Base-by-base conservation (phyloP, 1,284 basidiomycete genomes). In the Amylostereum areolatum region DNA sequence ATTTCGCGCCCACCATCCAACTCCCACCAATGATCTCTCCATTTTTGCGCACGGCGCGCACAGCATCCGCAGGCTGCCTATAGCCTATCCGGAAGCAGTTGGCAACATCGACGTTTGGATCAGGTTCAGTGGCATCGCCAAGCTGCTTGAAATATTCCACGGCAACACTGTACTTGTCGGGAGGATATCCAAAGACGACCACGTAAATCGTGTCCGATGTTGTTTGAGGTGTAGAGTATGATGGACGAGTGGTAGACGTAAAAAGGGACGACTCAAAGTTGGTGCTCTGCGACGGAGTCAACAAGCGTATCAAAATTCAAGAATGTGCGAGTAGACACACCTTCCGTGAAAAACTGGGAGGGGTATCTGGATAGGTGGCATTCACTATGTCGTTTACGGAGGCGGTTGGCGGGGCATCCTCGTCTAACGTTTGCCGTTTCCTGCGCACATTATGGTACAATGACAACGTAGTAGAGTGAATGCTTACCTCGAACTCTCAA, bases 1-100 rank as follows among this genome's bases (percentile, higher is more conserved):
- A 87, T 67, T 90, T 91, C 44, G 78, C 80, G 6, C 89, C 89
- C 40, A 92, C 69, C 87, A 92, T 92, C 75, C 81, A 88, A 43
- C 72, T 75, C 2, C 87, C 86, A 18, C 77, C 71, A 10, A 92
- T 60, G 1, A 89, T 67, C 43, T 91, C 89, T 0, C 89, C 89
- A 54, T 85, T 91, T 66, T 85, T 85, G 45, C 85, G 70, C 10
- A 89, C 78, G 1, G 89, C 87, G 9, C 89, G 71, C 52, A 85
- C 65, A 0, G 89, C 89, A 48, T 89, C 85, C 30, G 77, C 79
- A 8, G 80, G 71, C 54, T 87, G 79, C 37, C 68, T 66, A 59
- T 83, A 91, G 2, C 85, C 85, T 43, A 89, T 81, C 47, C 74
- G 73, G 63, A 89, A 89, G 60, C 82, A 85, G 59, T 89, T 89